Evolutionary conservation across 805 yeast species (phyloP).

Genomic region (Hanseniaspora osmophila): DNA sequence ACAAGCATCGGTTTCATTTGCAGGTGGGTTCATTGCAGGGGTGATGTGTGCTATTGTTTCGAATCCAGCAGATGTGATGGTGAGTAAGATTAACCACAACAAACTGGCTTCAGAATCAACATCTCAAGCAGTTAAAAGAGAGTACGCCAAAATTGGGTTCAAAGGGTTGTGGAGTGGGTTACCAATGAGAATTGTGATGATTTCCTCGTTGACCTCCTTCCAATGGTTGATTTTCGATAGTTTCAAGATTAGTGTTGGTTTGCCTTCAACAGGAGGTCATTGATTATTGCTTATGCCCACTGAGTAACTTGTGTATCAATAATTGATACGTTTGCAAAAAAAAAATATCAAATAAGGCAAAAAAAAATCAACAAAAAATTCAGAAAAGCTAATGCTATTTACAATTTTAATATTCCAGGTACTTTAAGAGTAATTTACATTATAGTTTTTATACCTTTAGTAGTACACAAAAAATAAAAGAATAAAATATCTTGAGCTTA

Average conservation of each 20-base stretch:
- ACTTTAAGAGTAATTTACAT: not conserved
- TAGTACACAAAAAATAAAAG: no score
- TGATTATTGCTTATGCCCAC: no score
- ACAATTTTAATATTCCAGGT: slow-evolving; percentile 4
- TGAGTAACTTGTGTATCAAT: no score
- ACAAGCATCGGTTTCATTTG: slow-evolving; percentile 89
- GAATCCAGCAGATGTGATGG: slow-evolving; percentile 99
- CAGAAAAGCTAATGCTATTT: no score
- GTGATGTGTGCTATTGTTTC: slow-evolving; percentile 89
- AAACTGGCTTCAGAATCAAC: slow-evolving; percentile 49
- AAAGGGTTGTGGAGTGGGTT: slow-evolving; percentile 90
- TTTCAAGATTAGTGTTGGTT: slow-evolving; percentile 84
- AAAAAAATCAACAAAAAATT: no score
- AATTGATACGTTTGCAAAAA: no score
- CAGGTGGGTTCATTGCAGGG: slow-evolving; percentile 96
- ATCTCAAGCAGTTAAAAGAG: slow-evolving; percentile 54
- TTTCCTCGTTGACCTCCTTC: slow-evolving; percentile 92
- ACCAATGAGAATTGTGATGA: slow-evolving; percentile 87
- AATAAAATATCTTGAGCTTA: no score
- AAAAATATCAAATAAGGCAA: no score
- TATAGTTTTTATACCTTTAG: no score
- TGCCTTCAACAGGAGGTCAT: slow-evolving; percentile 77
- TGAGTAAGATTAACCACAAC: slow-evolving; percentile 64
- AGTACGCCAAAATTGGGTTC: slow-evolving; percentile 76
- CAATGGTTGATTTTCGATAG: slow-evolving; percentile 97